Evolutionary conservation across 2,329 filamentous ascomycete genomes (phyloP), one percentile per base, ranked within the genome.

Genomic region (Aureobasidium sp.): DNA sequence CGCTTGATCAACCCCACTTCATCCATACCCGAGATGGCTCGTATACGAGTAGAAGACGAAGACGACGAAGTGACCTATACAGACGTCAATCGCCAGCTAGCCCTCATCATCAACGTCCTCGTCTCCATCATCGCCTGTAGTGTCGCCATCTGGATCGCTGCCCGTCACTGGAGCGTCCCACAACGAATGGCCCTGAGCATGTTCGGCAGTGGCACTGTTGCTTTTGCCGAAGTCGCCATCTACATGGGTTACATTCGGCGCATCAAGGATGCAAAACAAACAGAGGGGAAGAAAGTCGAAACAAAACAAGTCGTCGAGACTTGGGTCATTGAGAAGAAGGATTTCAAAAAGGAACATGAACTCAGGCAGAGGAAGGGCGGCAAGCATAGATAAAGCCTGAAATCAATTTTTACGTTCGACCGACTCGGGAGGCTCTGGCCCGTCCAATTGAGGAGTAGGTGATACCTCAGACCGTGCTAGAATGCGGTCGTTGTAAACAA

Each of bases 71-170:
- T 88, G 2, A 87, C 85, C 2, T 87, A 86, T 65, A 82, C 83
- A 39, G 89, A 94, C 64, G 80, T 94, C 1, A 88, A 93, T 71
- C 82, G 89, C n/a, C 90, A 94, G 70, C 77, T 94, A 62, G 86
- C 89, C 45, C 79, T 97, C 8, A 91, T 97, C 57, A 81, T 96
- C 69, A 99, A 97, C 73, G 91, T 97, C 56, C 77, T 97, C 42
- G 80, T 96, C 59, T 96, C 90, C 57, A 89, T 97, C 59, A 78
- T 93, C 2, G 90, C 92, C 48, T 89, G 88, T 56, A 88, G 86
- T 2, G 85, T 82, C 2, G 89, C 88, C 8, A 82, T 94, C 37
- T 94, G 89, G 90, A 80, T 91, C n/a, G 82, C 83, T 17, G 87
- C 87, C 1, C 80, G 86, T 56, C 89, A 88, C 81, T 93, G 89